Base-by-base conservation (phyloP, 257 asterid genomes). In the Hygrophila difformis region DNA sequence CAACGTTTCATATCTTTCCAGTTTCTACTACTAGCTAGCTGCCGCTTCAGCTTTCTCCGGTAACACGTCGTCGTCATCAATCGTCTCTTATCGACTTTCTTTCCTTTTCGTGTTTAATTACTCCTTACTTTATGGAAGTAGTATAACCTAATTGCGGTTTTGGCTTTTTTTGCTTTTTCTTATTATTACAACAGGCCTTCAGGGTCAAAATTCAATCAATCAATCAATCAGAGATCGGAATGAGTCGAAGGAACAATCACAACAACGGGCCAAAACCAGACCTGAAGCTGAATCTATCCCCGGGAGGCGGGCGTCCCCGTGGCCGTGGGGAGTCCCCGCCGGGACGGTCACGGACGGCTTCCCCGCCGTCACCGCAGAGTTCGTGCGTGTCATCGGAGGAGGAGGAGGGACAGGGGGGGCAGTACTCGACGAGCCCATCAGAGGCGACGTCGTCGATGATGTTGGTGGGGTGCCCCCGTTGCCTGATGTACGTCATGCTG, bases 401-500 rank as follows among this genome's bases (percentile, higher is more conserved):
- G 37, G 67, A 65, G 52, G 81, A 61, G 42, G 84, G 79, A 0
- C 80, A 53, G 26, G 39, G 34, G 39, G 75, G 64, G 31, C 50
- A 65, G 4, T 72, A 67, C 75, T 76, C 93, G 1, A 65, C 51
- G 12, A 67, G 75, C 67, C 75, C 82, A n/a, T n/a, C n/a, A n/a
- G n/a, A n/a, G 0, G 78, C 66, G 61, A 70, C 92, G 0, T 71
- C 87, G 12, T 77, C 95, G 8, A 70, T 74, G 82, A 53, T 69
- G 75, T 60, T 74, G 12, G 85, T 70, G n/a, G 91, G 91, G 1
- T 87, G 97, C 61, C 95, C 93, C 0, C 62, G 92, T 39, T 82
- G 96, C 59, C 79, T 82, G 44, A 82, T 86, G 96, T 86, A 86
- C 48, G 82, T 87, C 21, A 87, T 87, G 95, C 64, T 87, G 2